These are phyloP conservation scores for Cyclotella sp. DNA, from an alignment of 108 stramenopile species.

Conservation along the genomic window DNA sequence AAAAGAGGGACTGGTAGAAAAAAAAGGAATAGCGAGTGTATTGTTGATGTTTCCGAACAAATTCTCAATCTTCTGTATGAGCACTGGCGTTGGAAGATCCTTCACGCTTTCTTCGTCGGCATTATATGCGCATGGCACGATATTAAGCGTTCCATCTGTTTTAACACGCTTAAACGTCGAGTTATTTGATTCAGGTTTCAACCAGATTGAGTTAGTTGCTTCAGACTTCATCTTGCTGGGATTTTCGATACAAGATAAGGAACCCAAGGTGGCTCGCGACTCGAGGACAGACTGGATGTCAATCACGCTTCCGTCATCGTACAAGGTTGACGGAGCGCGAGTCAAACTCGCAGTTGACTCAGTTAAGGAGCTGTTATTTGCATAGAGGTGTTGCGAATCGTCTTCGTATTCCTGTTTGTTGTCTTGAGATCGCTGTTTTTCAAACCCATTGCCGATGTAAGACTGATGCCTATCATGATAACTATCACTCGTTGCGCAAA, in stretches of 20 bases:
- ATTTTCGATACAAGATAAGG: background rate
- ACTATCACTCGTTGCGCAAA: no score
- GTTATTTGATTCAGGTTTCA: no score
- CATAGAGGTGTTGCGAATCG: conserved; percentile 3
- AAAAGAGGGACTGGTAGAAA: background rate
- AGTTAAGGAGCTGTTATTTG: conserved; percentile 17
- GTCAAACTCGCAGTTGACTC: conserved; percentile 16
- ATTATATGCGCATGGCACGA: background rate
- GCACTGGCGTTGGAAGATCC: conserved; percentile 8
- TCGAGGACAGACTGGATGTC: background rate
- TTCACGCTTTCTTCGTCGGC: background rate
- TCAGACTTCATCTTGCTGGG: background rate
- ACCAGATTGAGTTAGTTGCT: no score
- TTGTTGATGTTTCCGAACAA: conserved; percentile 5
- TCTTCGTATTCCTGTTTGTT: background rate
- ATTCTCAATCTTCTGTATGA: conserved; percentile 2
- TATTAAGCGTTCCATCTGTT: background rate
- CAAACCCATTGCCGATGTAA: background rate
- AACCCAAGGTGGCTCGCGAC: background rate
- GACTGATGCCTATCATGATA: background rate
- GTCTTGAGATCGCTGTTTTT: background rate
- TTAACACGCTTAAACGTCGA: background rate
- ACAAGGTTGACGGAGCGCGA: conserved; percentile 11
- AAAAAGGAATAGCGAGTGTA: background rate
- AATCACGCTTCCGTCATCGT: conserved; percentile 11